Evolutionary conservation across 495 filamentous ascomycete species (phyloP), one percentile per base, ranked within the genome.

Genomic region (Eremomyces bilateralis): DNA sequence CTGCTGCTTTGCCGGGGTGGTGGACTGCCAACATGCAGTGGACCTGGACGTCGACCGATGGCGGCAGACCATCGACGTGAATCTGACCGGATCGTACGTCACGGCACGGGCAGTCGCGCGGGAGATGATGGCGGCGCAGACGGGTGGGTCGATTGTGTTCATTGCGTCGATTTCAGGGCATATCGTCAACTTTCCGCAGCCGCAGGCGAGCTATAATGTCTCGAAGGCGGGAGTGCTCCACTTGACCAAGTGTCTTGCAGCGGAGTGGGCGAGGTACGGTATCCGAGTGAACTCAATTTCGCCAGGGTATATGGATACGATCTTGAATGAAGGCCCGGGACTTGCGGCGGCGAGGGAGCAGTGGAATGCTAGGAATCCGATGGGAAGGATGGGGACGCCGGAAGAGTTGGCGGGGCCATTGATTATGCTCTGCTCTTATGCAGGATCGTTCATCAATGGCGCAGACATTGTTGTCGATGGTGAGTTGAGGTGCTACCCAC

Each of bases 231-330:
- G 63, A 0, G 47, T 81, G 6, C 42, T 73, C 20, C 56, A 63
- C 33, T 51, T 80, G 41, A 65, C 61, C 18, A 64, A 60, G 33
- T 67, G 54, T 20, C 52, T 83, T 17, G 75, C 74, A 4, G 72
- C 62, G 0, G 77, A 80, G 45, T 80, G 74, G 69, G 62, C 64
- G 4, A 45, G 54, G 0, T 56, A 65, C 42, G 67, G 69, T 1
- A 79, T 84, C 33, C 52, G 73, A 12, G 69, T 75, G 2, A 84
- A 83, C 40, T 67, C 59, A 18, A 60, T 84, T 11, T 67, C 60
- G 17, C 77, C 79, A 0, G 76, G 77, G 3, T 82, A 83, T 46
- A 83, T 81, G 73, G 71, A 81, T 45, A 84, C 77, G 0, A 65
- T 80, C n/a, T 46, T 81, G 35, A 82, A 80, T 44, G 71, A 70